Evolutionary conservation across 768 basidiomycete genomes (phyloP), one percentile per base, ranked within the genome.

Genomic region (Pholiota microspora): DNA sequence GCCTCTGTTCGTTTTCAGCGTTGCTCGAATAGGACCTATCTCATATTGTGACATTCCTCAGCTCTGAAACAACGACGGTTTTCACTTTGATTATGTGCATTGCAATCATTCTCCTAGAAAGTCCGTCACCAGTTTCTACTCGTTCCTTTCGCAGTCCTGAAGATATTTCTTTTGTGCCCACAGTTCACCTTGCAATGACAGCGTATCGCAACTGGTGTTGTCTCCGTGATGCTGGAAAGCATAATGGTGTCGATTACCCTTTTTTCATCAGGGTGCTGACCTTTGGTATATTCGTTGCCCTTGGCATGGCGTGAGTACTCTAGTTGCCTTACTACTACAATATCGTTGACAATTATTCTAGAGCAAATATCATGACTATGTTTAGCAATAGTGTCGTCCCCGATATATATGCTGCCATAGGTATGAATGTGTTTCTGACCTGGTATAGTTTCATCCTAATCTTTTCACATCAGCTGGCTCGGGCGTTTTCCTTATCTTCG

Each of bases 401-500:
- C 36, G 67, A 70, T 54, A 53, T 75, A 18, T 73, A 66, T 55
- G 66, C 62, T n/a, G 70, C 72, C 6, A 71, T 67, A 42, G 66
- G 73, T 71, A 52, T 42, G 61, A 42, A 25, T 44, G 28, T 12
- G n/a, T 21, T 29, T 29, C 54, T 23, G 3, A 10, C 13, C 23
- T 31, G 24, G 6, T 18, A 18, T 2, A 38, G 40, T n/a, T 3
- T 24, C 9, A 24, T 28, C 35, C 28, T 25, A 51, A 35, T 36
- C 10, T 15, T 16, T 16, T 23, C 32, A 23, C 12, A 38, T 21
- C 32, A 74, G 71, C 68, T 44, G 73, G 73, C 12, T 63, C 69
- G 7, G 69, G 63, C n/a, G 57, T 73, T 3, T 69, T 75, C 51
- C 59, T 75, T 7, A 64, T 73, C 4, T 75, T 73, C 54, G 73